Percentiles rank a stretch among this genome's conserved stretches.
Evolutionary conservation across 2,329 filamentous ascomycete species (phyloP).

Genomic region (Ampelomyces quisqualis): DNA sequence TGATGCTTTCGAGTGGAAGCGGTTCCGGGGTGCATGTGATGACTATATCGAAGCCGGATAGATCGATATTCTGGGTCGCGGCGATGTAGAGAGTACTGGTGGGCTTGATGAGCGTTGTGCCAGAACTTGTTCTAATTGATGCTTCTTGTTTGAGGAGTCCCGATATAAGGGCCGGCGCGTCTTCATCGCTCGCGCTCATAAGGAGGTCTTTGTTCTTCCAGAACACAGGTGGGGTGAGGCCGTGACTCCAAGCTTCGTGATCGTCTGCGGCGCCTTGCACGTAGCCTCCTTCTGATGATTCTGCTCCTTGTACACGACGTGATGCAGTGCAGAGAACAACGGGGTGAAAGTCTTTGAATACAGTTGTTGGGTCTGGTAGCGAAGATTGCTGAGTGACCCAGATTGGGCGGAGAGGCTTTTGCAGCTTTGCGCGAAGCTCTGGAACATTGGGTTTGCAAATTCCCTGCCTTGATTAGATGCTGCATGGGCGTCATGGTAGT

Average conservation of each 20-base stretch:
- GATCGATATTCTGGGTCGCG: constrained; percentile 40
- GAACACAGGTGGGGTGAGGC: constrained; percentile 75
- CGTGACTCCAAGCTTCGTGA: constrained; percentile 86
- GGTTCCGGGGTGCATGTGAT: constrained; percentile 50
- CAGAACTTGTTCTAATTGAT: constrained; percentile 7
- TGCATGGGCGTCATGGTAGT: background rate
- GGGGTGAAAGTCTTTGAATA: constrained; percentile 63
- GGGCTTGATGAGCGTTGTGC: constrained; percentile 46
- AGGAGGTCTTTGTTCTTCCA: constrained; percentile 69
- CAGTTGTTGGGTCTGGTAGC: constrained; percentile 49
- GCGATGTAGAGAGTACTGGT: constrained; percentile 46
- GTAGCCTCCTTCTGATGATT: constrained; percentile 72
- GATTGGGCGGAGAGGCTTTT: constrained; percentile 72
- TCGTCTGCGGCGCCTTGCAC: constrained; percentile 95
- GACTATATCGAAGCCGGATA: constrained; percentile 44
- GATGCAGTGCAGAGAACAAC: constrained; percentile 87
- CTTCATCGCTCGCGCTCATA: constrained; percentile 64
- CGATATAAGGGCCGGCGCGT: constrained; percentile 57
- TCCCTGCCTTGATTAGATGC: constrained; percentile 35
- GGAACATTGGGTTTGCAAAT: constrained; percentile 62
- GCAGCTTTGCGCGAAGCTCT: constrained; percentile 57
- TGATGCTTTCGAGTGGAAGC: constrained; percentile 20
- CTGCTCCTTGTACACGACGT: constrained; percentile 65
- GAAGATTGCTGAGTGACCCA: constrained; percentile 74
- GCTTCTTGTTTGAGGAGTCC: constrained; percentile 39